These are phyloP conservation scores for Lactarius hatsudake DNA, from an alignment of 768 basidiomycete species.

Conservation along the genomic window DNA sequence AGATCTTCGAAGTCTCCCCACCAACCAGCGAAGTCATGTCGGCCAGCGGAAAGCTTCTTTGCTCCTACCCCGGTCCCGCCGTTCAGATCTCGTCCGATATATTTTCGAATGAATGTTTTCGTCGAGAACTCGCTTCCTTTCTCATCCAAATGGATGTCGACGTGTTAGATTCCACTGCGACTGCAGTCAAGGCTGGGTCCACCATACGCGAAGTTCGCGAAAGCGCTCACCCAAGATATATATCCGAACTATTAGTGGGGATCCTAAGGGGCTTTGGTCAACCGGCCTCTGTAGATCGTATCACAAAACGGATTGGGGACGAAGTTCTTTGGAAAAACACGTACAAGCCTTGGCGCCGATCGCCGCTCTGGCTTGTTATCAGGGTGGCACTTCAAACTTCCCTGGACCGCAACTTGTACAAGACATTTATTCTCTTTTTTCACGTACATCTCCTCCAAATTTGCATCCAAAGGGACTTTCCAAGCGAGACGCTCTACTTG, in stretches of 20 bases:
- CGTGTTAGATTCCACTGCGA: not conserved
- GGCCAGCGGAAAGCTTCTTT: conserved; percentile 36
- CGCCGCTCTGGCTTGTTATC: not conserved
- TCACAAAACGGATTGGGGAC: not conserved
- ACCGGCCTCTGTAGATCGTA: conserved; percentile 32
- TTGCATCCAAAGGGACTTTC: not conserved
- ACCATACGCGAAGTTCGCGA: not conserved
- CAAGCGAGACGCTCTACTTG: not conserved
- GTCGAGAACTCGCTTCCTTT: not conserved
- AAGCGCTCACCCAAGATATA: not conserved
- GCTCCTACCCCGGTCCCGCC: conserved; percentile 40
- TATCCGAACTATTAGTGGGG: not conserved
- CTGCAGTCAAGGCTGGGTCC: conserved; percentile 26
- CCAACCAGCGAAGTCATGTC: conserved; percentile 38
- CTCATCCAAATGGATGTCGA: not conserved
- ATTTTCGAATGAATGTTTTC: not conserved
- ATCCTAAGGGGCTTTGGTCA: conserved; percentile 32
- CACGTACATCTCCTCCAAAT: not conserved
- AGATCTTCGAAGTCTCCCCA: conserved; percentile 44
- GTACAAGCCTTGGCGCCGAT: conserved; percentile 30
- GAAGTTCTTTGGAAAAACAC: not conserved
- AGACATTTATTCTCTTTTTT: not conserved
- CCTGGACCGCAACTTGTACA: not conserved
- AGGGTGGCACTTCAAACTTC: conserved; percentile 41
- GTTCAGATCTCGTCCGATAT: conserved; percentile 34